These are phyloP conservation scores for Backusella macrospora DNA, from an alignment of 192 early-diverging fungal species.

Conservation along the genomic window DNA sequence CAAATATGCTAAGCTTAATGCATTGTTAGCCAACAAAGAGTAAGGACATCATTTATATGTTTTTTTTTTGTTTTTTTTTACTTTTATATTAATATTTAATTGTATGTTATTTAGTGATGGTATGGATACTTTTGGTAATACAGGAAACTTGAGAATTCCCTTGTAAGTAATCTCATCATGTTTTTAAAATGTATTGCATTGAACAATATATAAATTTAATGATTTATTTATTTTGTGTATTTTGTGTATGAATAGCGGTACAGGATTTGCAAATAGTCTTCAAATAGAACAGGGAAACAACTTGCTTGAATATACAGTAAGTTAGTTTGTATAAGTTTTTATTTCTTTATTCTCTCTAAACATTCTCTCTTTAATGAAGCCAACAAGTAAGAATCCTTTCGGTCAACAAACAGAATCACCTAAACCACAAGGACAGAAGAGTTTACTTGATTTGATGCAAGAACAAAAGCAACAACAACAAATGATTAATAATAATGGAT, in stretches of 20 bases:
- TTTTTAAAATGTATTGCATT: background rate
- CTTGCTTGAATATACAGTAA: constrained; percentile 13
- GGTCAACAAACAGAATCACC: constrained; percentile 16
- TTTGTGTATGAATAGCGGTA: too few relatives aligned
- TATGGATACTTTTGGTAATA: constrained; percentile 61
- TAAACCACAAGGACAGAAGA: constrained; percentile 24
- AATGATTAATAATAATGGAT: constrained; percentile 2
- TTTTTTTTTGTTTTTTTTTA: too few relatives aligned
- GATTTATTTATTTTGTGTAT: too few relatives aligned
- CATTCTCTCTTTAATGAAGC: background rate
- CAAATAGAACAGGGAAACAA: constrained; percentile 13
- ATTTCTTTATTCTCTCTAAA: background rate
- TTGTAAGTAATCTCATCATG: constrained; percentile 38
- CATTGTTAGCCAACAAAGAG: constrained; percentile 30
- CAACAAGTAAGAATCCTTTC: constrained; percentile 25
- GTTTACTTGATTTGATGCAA: constrained; percentile 30
- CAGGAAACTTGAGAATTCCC: constrained; percentile 53
- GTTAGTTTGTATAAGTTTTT: background rate
- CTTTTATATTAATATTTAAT: too few relatives aligned
- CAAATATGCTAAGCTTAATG: constrained; percentile 37
- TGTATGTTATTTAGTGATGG: constrained; percentile 45
- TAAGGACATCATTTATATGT: constrained; percentile 8
- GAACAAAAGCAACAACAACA: constrained; percentile 27
- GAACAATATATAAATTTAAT: background rate
- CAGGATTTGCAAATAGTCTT: constrained; percentile 34